Conservation (phyloP, 805 yeast genomes). For the Candida parachauliodes region DNA sequence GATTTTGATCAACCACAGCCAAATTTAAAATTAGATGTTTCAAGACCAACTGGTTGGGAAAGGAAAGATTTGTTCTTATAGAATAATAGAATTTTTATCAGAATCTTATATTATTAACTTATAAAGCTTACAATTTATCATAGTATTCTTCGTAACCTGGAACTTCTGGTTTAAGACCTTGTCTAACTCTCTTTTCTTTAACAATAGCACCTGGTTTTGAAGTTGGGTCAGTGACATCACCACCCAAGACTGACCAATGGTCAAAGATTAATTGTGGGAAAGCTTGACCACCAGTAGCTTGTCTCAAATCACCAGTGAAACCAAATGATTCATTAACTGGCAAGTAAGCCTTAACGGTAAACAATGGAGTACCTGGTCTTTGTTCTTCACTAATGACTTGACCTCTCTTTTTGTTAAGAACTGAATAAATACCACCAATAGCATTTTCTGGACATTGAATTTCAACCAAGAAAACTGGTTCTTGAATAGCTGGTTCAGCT, state of each 20-base stretch:
- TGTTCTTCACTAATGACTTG: constrained; percentile 99
- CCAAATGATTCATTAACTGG: constrained; percentile 99
- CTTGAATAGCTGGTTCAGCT: constrained; percentile 99
- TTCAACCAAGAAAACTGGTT: constrained; percentile 98
- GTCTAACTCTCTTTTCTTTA: constrained; percentile 77
- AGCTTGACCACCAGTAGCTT: constrained; percentile 99
- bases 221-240: constrained; percentile 89
- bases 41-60: constrained; percentile 41
- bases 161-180: constrained; percentile 94
- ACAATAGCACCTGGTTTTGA: constrained; percentile 62
- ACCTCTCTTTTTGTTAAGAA: constrained; percentile 99
- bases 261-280: constrained; percentile 99
- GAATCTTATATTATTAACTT: too few relatives aligned
- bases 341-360: constrained; percentile 99
- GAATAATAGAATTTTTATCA: too few relatives aligned
- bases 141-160: constrained; percentile 99
- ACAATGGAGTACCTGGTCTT: constrained; percentile 99
- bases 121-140: constrained; percentile 57
- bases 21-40: constrained; percentile 27
- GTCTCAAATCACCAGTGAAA: constrained; percentile 99
- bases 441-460: constrained; percentile 99
- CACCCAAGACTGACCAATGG: constrained; percentile 90
- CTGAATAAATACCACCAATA: constrained; percentile 99
- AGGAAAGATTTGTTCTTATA: constrained; percentile 31
- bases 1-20: constrained; percentile 38